Evolutionary conservation across 2,329 filamentous ascomycete genomes (phyloP), one percentile per base, ranked within the genome.

Genomic region (Hypoxylon sp.): DNA sequence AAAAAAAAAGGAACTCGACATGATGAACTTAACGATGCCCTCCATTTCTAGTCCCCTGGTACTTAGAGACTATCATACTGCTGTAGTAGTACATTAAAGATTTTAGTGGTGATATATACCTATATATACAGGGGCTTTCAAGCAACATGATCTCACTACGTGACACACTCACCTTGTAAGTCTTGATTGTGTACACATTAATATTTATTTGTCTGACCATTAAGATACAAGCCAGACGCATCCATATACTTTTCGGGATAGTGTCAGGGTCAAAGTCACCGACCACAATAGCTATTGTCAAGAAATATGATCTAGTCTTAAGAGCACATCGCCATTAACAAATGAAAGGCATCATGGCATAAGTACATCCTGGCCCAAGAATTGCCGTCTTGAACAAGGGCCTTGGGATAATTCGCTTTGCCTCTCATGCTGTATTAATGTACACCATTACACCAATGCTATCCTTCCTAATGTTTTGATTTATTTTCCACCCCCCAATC

Each of bases 391-490:
- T 35, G n/a, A 51, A 39, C 24, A 22, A 47, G 19, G n/a, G 35
- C 54, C 56, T 54, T 56, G 46, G 47, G 47, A 57, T 46, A 52
- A 26, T 68, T 70, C 51, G 61, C 63, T 65, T 74, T 74, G 60
- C 63, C 74, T 74, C 39, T 73, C 70, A 75, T 77, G 73, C 69
- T 74, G 65, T 75, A 75, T 74, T 78, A 78, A 76, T 77, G 70
- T 77, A 77, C 77, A 78, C 74, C 77, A 72, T 72, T 73, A 77
- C 75, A 78, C 75, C 76, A 67, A 76, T 77, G 75, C 75, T 75
- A 74, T 47, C 72, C 62, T 58, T 58, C 67, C 70, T 50, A 47
- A 62, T 52, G 56, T 59, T 56, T 65, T 53, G 37, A 42, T 9
- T 22, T 66, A 72, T 64, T 58, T 57, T 17, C 8, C 14, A n/a